Conservation (phyloP, 2,329 filamentous ascomycete species). For the Thielaviopsis euricoi region DNA sequence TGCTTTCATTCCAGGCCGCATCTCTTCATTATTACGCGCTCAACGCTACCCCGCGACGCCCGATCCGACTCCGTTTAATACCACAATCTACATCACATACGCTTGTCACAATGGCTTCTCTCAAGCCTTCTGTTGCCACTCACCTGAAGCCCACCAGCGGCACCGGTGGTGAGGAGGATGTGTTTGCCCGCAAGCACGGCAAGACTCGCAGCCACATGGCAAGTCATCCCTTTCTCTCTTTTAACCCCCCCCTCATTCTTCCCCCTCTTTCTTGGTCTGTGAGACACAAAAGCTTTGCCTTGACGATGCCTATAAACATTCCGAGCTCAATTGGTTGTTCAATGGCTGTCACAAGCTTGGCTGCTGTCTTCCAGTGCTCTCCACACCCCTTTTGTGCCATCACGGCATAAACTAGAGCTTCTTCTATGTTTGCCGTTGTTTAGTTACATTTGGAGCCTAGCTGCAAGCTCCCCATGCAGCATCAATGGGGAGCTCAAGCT, state of each 20-base stretch:
- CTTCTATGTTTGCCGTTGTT: neutral
- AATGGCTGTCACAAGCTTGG: neutral
- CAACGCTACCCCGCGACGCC: neutral
- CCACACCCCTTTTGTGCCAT: neutral
- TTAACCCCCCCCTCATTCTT: neutral
- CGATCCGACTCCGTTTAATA: conserved; percentile 11
- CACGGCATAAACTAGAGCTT: neutral
- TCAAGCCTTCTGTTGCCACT: conserved; percentile 58
- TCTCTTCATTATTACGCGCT: neutral
- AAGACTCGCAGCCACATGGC: conserved; percentile 79
- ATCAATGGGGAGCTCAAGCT: neutral
- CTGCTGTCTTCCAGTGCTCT: neutral
- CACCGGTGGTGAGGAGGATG: conserved; percentile 26
- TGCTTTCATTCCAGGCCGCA: neutral
- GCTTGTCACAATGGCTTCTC: conserved; percentile 45
- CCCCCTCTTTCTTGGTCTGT: neutral
- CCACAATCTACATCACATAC: neutral
- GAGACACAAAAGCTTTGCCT: neutral
- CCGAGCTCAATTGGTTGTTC: neutral
- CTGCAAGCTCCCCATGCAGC: neutral
- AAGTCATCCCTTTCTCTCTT: conserved; percentile 25
- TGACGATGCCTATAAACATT: neutral
- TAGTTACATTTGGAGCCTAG: neutral
- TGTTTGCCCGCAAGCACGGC: conserved; percentile 48
- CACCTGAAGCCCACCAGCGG: conserved; percentile 52